Evolutionary conservation across 2,329 filamentous ascomycete genomes (phyloP), one percentile per base, ranked within the genome.

Genomic region (Epichloe brachyelytri): DNA sequence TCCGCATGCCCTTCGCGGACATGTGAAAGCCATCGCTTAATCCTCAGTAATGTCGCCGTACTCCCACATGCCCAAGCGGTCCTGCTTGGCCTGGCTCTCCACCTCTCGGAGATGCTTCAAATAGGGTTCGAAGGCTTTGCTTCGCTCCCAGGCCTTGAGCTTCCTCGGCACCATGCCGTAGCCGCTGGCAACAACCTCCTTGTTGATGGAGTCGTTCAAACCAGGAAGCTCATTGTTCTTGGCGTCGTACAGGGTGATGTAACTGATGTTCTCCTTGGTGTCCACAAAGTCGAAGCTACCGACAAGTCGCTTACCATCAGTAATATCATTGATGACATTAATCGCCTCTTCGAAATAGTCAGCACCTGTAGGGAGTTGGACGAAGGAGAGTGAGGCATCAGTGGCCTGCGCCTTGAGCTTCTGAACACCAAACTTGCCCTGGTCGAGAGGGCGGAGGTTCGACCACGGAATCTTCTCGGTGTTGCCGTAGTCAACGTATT

Each of bases 401-500:
- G 83, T 71, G 3, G 93, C 93, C 71, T 97, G 93, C 0, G 87
- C 73, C 69, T 86, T 90, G 53, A 98, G 81, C 68, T 86, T 90
- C 66, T 88, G 80, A 4, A 79, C 72, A 41, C 80, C 80, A 74
- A 97, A 98, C 60, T 90, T 84, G 15, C 80, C 69, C 63, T 88
- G 82, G 48, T 83, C 79, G 46, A 98, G 78, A n/a, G 88, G 76
- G 30, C 93, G 86, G 43, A 98, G 80, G 58, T 80, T 78, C 22
- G 82, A 78, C 89, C 91, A 98, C 0, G 90, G 80, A 52, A 95
- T 76, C 63, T 83, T 85, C 70, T 98, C 93, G 51, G 80, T 85
- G 76, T 98, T 98, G 60, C 93, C 93, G 68, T 94, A 98, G 72
- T 98, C 93, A 55, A 98, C 81, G 70, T 95, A 98, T 44, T 94